Percentiles rank a stretch among this genome's conserved stretches.
Evolutionary conservation across 768 basidiomycete species (phyloP).

Genomic region (Wakefieldia striispora): DNA sequence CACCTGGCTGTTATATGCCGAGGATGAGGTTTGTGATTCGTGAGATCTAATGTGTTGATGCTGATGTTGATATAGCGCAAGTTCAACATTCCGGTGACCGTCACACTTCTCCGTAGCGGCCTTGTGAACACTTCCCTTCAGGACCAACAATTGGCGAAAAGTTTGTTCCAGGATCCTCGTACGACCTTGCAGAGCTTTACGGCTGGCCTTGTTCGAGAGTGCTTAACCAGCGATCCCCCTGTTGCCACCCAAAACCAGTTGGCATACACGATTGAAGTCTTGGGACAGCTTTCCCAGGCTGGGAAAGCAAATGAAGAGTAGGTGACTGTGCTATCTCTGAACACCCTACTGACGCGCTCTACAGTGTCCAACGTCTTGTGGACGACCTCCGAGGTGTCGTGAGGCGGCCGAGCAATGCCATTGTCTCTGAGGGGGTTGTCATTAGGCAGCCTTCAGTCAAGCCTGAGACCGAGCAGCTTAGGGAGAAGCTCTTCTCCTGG

Average conservation of each 20-base stretch:
- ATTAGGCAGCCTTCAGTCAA: conserved; percentile 52
- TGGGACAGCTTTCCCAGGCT: conserved; percentile 67
- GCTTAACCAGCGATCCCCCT: conserved; percentile 77
- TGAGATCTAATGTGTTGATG: neutral
- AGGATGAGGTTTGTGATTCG: conserved; percentile 74
- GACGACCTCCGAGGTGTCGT: conserved; percentile 78
- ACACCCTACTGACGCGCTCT: neutral
- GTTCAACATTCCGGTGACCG: conserved; percentile 91
- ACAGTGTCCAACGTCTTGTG: conserved; percentile 66
- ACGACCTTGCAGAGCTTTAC: conserved; percentile 78
- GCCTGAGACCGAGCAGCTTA: conserved; percentile 70
- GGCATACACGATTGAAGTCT: conserved; percentile 73
- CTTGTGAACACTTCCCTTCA: conserved; percentile 75
- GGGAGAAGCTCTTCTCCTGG: conserved; percentile 74
- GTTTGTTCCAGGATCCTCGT: conserved; percentile 74
- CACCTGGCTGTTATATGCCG: conserved; percentile 93
- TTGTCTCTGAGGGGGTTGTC: conserved; percentile 36
- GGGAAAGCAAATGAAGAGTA: conserved; percentile 87
- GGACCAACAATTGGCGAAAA: conserved; percentile 89
- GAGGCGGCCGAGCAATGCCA: conserved; percentile 42
- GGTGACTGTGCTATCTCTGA: conserved; percentile 31
- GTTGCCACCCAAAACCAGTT: conserved; percentile 80
- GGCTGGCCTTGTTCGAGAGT: conserved; percentile 82
- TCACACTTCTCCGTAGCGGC: conserved; percentile 81
- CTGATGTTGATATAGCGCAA: conserved; percentile 64